phyloP scores from a whole-genome alignment of 1,284 basidiomycete species.

The Acaromyces ingoldii region DNA sequence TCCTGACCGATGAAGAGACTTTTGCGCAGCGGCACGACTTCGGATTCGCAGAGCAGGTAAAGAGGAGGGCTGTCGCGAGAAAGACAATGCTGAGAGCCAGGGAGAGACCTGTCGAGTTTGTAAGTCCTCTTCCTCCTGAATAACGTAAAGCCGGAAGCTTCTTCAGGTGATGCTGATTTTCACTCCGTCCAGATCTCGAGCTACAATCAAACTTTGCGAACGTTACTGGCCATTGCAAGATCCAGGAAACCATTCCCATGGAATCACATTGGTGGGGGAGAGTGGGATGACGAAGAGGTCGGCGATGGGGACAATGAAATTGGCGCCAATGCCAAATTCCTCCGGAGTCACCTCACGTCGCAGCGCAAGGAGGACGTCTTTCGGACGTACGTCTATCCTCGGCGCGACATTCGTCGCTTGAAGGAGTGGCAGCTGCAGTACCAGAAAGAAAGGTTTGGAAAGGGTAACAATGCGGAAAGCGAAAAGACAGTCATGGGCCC shows the following conservation, averaged over 20 bases:
- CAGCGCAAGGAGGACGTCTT: not conserved
- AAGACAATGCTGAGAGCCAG: not conserved
- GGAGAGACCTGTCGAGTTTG: not conserved
- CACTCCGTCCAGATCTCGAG: not conserved
- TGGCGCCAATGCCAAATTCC: not conserved
- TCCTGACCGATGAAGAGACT: too few species aligned
- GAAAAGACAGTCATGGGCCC: too few species aligned
- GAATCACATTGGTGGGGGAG: not conserved
- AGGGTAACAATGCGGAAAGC: not conserved
- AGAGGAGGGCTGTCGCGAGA: not conserved
- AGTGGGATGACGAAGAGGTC: too few species aligned
- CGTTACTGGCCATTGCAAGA: not conserved
- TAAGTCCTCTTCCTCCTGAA: not conserved
- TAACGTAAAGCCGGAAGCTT: not conserved
- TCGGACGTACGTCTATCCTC: not conserved
- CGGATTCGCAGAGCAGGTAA: not conserved
- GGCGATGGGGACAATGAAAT: not conserved
- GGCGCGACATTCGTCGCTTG: not conserved
- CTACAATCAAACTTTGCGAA: slow-evolving; percentile 5
- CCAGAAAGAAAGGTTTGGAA: not conserved
- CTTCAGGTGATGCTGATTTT: not conserved
- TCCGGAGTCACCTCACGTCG: not conserved
- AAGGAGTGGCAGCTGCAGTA: slow-evolving; percentile 1
- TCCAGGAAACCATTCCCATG: not conserved
- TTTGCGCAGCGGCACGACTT: not conserved